Evolutionary conservation across 768 basidiomycete genomes (phyloP), one percentile per base, ranked within the genome.

Genomic region (Pleurotus giganteus): DNA sequence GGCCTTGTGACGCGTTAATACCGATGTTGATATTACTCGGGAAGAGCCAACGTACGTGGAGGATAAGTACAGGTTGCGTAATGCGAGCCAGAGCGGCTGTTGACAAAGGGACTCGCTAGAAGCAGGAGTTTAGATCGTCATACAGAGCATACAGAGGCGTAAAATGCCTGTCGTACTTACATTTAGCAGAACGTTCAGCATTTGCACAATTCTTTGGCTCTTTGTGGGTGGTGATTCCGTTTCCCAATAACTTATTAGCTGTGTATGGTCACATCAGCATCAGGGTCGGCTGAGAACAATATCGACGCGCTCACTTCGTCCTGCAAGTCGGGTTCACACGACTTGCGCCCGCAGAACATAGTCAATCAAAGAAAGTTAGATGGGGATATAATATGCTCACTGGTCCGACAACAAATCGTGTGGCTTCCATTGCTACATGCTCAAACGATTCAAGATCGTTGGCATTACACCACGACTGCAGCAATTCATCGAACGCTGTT

Each of bases 201-300:
- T 75, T 59, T 85, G 81, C 17, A 81, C 74, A 7, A 78, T 62
- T 37, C 82, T 75, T 37, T 76, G 69, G 55, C 86, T 74, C 57
- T 73, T 75, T 37, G 65, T 69, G 0, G 88, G 89, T 26, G 88
- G 80, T 55, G 76, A 74, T 26, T 60, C 67, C 34, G 66, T 73
- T 66, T 84, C 77, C 86, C 87, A 91, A 64, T 78, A 85, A 21
- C 78, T 74, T 43, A 88, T 82, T 21, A 91, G 63, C 89, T 91
- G 56, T 21, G 21, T 17, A 34, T n/a, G 12, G 21, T 29, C n/a
- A 28, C 4, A 21, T 45, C 46, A 21, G 37, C 31, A 26, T 46
- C 32, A 51, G 34, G 51, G 7, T 29, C 17, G 24, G 39, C 11
- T 9, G 23, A 19, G 7, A 36, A 12, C 9, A 15, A 41, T 19